Evolutionary conservation across 1,284 basidiomycete species (phyloP), one percentile per base, ranked within the genome.

Genomic region (Cutaneotrichosporon dermatis): DNA sequence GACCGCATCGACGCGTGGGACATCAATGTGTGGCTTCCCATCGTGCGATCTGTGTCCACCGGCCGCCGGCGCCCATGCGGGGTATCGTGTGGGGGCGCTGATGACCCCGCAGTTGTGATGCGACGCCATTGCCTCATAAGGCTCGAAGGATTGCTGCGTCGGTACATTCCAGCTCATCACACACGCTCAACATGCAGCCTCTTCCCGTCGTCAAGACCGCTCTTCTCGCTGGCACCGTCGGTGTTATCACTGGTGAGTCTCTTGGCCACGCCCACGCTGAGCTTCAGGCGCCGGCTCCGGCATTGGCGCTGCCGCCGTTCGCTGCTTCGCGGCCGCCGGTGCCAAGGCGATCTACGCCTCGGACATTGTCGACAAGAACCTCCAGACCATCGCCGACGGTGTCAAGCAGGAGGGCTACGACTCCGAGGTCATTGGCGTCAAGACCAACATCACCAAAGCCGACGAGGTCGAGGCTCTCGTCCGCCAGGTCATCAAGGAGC

Each of bases 381-480:
- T 46, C 25, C 43, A 60, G 39, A 11, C 36, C 2, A 15, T 40
- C 6, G 35, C 9, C 1, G 45, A 39, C 6, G 16, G 25, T 2
- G 11, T 55, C 49, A 37, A 44, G 9, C 16, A 13, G 36, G 43
- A 59, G 50, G 58, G 58, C 9, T 55, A 54, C 55, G 51, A 58
- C 42, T n/a, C 12, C 42, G 25, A 52, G 48, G 37, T 63, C n/a
- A 13, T 58, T 10, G 52, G 49, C 37, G 55, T 58, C 25, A 50
- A 56, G 39, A 50, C 51, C 2, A 54, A 62, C 52, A 57, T 62
- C 41, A 59, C 61, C 33, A 59, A 59, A 43, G 54, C 41, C 15
- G 58, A 59, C 46, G 44, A 62, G 58, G 58, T 62, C n/a, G 58
- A 62, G 51, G 48, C 40, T 4, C 58, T 62, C 4, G 58, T 62